Evolutionary conservation across 352 stramenopile genomes (phyloP), one percentile per base, ranked within the genome.

Genomic region (Globisporangium cylindrosporum): DNA sequence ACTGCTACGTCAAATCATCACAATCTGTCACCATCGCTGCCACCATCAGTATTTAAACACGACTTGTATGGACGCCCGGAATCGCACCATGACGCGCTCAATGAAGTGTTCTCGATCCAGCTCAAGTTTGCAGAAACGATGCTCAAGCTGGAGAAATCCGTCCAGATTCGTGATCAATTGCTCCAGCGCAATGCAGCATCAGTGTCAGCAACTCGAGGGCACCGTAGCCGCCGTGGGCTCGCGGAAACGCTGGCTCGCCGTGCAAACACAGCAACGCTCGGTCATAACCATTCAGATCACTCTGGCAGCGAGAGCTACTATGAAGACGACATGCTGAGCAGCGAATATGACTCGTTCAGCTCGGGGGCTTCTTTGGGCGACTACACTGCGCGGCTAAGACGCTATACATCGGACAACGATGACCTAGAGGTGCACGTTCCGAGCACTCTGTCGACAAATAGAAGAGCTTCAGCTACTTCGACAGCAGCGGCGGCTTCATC

Each of bases 121-220:
- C 59, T 89, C 14, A 81, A 88, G 53, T 92, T 92, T 32, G 83
- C 83, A 0, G 83, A 92, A 74, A 92, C 81, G 49, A 90, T 92
- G 81, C 70, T 81, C 0, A 84, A 86, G 59, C 69, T 92, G 15
- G 83, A 92, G 27, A 82, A 90, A 66, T 89, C 80, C 0, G 80
- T 92, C 22, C 83, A 90, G 59, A 62, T 77, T 14, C 77, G 83
- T 15, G 81, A 92, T 18, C 71, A 84, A 15, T 61, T 92, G 24
- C 70, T 92, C 27, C 34, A 41, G 29, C 59, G 63, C 59, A 62
- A 60, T 32, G 34, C 62, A 59, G 43, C 43, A 49, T 20, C 29
- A 14, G 6, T n/a, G 7, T 24, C n/a, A 61, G 1, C 59, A 24
- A 49, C 27, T 5, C 46, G 14, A 20, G 24, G n/a, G 15, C 1